Percentiles rank a stretch among this genome's conserved stretches.
Conservation (phyloP, 2,329 filamentous ascomycete species). For the Talaromyces piceae region DNA sequence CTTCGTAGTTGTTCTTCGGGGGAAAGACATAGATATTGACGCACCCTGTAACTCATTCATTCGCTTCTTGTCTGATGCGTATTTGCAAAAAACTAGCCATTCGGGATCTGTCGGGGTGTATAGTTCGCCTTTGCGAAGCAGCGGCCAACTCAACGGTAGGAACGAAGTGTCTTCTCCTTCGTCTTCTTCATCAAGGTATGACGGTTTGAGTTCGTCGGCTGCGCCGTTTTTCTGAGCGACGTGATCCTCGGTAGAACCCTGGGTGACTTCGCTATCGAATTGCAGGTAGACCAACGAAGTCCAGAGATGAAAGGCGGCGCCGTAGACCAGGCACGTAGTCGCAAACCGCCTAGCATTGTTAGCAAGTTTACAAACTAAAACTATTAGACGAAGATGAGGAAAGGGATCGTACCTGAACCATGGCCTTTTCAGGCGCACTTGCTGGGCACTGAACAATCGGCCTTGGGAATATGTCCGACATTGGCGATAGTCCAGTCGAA, state of each 20-base stretch:
- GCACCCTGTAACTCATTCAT: conserved; percentile 42
- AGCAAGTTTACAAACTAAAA: not conserved
- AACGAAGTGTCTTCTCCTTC: conserved; percentile 46
- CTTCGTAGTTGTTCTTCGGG: not conserved
- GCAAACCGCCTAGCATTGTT: conserved; percentile 20
- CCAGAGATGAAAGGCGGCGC: conserved; percentile 28
- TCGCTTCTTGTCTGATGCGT: conserved; percentile 48
- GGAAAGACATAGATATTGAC: conserved; percentile 16
- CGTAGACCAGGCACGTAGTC: conserved; percentile 23
- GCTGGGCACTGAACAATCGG: conserved; percentile 11
- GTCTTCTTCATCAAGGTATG: conserved; percentile 34
- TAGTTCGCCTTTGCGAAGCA: conserved; percentile 21
- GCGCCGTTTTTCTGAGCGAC: conserved; percentile 3
- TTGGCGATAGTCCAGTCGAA: conserved; percentile 18
- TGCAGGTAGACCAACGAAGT: conserved; percentile 24
- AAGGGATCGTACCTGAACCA: conserved; percentile 24
- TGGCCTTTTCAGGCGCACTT: conserved; percentile 28
- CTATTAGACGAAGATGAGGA: too few relatives aligned
- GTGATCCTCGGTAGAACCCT: conserved; percentile 12
- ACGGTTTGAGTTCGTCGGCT: not conserved
- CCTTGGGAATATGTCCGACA: conserved; percentile 12
- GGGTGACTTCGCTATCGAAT: conserved; percentile 21
- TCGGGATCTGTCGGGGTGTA: conserved; percentile 48
- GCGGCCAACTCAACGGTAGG: conserved; percentile 53
- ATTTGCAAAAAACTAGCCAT: conserved; percentile 53